Percentiles rank a stretch among this genome's conserved stretches.
Evolutionary conservation across 192 early-diverging fungal genomes (phyloP).

Genomic region (Backusella tarrabulga): DNA sequence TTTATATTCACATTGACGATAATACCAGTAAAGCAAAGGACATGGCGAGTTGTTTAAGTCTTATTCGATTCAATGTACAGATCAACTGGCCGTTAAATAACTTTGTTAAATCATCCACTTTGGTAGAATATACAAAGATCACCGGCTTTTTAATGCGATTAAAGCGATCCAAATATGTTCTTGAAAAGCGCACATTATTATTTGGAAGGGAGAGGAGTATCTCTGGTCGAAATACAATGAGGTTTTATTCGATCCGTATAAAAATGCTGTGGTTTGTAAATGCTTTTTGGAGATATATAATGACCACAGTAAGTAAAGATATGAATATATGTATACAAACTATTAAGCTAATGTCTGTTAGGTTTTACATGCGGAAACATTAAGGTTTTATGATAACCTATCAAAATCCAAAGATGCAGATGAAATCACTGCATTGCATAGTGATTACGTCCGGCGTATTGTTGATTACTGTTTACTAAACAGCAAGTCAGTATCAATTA

Average conservation of each 20-base stretch:
- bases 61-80: conserved; percentile 14
- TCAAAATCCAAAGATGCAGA: conserved; percentile 30
- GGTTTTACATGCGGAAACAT: conserved; percentile 42
- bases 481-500: conserved; percentile 20
- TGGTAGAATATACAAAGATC: conserved; percentile 32
- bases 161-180: conserved; percentile 36
- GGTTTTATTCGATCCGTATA: conserved; percentile 38
- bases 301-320: conserved; percentile 34
- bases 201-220: conserved; percentile 11
- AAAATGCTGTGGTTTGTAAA: conserved; percentile 45
- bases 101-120: conserved; percentile 19
- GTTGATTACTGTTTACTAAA: conserved; percentile 40
- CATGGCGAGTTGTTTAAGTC: background rate
- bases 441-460: conserved; percentile 27
- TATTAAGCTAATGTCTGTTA: background rate
- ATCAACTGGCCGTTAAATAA: conserved; percentile 36
- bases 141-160: conserved; percentile 32
- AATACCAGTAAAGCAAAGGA: background rate
- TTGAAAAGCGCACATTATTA: conserved; percentile 32
- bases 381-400: conserved; percentile 25
- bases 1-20: conserved; percentile 24
- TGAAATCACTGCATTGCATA: conserved; percentile 37
- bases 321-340: background rate
- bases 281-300: conserved; percentile 37
- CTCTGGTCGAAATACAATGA: conserved; percentile 16